Evolutionary conservation across 164 flowering plant species (phyloP).

Genomic region (Aristolochia californica): DNA sequence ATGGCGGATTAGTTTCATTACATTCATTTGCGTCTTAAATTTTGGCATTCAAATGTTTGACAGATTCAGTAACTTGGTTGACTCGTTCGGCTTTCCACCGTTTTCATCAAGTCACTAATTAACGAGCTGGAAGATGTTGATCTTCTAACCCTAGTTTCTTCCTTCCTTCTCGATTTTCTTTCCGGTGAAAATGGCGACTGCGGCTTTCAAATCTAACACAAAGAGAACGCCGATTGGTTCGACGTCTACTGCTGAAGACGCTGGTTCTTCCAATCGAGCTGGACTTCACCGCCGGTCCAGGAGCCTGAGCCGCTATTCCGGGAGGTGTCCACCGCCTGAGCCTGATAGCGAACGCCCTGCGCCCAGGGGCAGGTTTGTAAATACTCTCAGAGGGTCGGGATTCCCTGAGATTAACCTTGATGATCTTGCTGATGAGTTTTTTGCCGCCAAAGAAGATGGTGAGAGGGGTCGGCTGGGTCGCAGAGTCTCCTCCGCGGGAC

Average conservation of each 20-base stretch:
- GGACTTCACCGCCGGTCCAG: constrained; percentile 47
- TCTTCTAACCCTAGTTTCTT: too few relatives aligned
- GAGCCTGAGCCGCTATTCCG: constrained; percentile 55
- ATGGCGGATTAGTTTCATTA: too few relatives aligned
- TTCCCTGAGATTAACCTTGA: constrained; percentile 79
- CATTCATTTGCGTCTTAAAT: too few relatives aligned
- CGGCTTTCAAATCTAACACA: constrained; percentile 79
- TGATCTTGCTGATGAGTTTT: constrained; percentile 66
- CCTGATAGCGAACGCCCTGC: constrained; percentile 15
- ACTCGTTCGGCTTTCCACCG: not conserved
- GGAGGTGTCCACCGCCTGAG: constrained; percentile 15
- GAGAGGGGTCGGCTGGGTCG: constrained; percentile 14
- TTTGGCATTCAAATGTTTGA: too few relatives aligned
- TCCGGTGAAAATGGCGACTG: constrained; percentile 42
- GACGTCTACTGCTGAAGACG: constrained; percentile 13
- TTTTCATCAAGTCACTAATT: not conserved
- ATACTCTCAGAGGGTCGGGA: constrained; percentile 62
- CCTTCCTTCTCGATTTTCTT: too few relatives aligned
- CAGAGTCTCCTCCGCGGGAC: constrained; percentile 9
- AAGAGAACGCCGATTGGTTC: constrained; percentile 43
- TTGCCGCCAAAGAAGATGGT: constrained; percentile 14
- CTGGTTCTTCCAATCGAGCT: constrained; percentile 23
- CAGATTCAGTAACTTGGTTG: too few relatives aligned
- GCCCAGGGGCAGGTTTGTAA: constrained; percentile 61
- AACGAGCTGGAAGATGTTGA: too few relatives aligned